Conservation (phyloP, 805 yeast species). For the Ogataea henricii region DNA sequence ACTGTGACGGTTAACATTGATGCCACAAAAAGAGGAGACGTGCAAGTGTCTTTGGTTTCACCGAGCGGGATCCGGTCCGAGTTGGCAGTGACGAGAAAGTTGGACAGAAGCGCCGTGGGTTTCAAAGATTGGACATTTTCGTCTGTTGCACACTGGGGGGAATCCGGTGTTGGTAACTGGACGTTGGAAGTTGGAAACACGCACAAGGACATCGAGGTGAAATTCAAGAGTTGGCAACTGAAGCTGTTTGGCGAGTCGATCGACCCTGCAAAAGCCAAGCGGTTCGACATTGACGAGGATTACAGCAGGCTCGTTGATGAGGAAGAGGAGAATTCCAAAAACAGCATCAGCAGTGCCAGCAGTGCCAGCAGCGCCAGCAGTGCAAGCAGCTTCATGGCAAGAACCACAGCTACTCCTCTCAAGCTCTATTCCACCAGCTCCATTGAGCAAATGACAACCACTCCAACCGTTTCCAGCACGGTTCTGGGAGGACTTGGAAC, state of each 20-base stretch:
- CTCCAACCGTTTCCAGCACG: constrained; percentile 1
- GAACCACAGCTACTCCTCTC: too few relatives aligned
- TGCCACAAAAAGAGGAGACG: constrained; percentile 67
- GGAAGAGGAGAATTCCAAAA: constrained; percentile 19
- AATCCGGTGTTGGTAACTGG: constrained; percentile 81
- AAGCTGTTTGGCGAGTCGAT: constrained; percentile 79
- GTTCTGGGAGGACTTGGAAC: background rate
- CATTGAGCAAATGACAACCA: background rate
- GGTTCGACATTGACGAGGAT: constrained; percentile 52
- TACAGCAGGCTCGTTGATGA: constrained; percentile 42
- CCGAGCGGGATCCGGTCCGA: constrained; percentile 76
- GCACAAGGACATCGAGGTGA: constrained; percentile 38
- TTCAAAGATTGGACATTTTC: constrained; percentile 87
- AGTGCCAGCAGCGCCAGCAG: constrained; percentile 5
- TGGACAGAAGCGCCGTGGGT: constrained; percentile 60
- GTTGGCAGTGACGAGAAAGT: constrained; percentile 65
- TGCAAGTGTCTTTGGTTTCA: constrained; percentile 63
- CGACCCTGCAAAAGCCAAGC: constrained; percentile 62
- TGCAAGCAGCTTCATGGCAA: background rate
- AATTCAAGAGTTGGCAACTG: constrained; percentile 70
- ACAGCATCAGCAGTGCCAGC: constrained; percentile 9
- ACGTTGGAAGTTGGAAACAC: constrained; percentile 59
- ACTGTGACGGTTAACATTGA: constrained; percentile 75
- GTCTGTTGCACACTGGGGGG: constrained; percentile 99
- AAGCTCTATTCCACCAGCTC: background rate